Base-by-base conservation (phyloP, 2,329 filamentous ascomycete genomes). In the Laburnicola sp. region DNA sequence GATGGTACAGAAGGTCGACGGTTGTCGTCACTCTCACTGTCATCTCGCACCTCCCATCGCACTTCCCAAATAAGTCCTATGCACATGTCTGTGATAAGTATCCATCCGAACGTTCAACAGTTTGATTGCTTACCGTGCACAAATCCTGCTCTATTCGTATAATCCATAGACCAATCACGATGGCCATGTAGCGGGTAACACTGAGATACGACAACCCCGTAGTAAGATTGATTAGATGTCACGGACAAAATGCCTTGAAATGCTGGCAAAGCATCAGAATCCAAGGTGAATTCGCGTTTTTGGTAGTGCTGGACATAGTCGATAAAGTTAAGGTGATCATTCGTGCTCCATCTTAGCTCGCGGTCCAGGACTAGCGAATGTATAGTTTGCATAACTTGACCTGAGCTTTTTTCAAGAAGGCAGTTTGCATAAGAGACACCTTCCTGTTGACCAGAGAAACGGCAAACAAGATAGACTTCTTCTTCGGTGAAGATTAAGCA, bases 301-400 rank as follows among this genome's bases (percentile, higher is more conserved):
- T 42, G 39, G 30, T 42, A 42, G n/a, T 42, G 25, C n/a, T 30
- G 39, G 4, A 32, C 39, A 22, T 42, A 32, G 39, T 42, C 25
- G 6, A 22, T 30, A 22, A 42, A 42, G 11, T 16, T 9, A 4
- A 42, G 26, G 11, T 16, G 25, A 22, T 42, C 39, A 7, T 11
- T n/a, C 4, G 39, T 6, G 21, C 39, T 42, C 39, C 39, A 42
- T 42, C 39, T n/a, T 7, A 42, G 25, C 23, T 30, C 39, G 5
- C 16, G 39, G 25, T 42, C 39, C 39, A 42, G 26, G 4, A 42
- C 23, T 8, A 38, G 21, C 16, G 10, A 38, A 11, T 38, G 25
- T 4, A 38, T 38, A 11, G 16, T 38, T 16, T 38, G 22, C 10
- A 22, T 38, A 23, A 21, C 7, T 11, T 21, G 10, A 6, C 22